Base-by-base conservation (phyloP, 176 grass and related monocot genomes). In the Oryza rufipogon region DNA sequence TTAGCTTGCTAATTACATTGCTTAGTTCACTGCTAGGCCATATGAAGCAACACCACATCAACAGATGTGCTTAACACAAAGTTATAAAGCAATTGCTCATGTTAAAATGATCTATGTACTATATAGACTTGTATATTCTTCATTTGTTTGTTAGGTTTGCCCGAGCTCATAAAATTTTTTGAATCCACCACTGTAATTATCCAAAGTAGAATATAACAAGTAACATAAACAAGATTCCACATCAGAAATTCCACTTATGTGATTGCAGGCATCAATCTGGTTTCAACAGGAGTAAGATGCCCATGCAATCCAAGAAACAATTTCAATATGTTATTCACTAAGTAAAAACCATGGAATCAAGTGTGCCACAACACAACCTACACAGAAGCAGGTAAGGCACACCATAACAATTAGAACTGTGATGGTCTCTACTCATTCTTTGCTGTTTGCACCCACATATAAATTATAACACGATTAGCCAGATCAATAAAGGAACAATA, bases 171-270 rank as follows among this genome's bases (percentile, higher is more conserved):
- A 32, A 30, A 32, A 0, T 32, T 32, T 32, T 32, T 32, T 32
- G 30, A 32, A 32, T 32, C 30, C 30, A 1, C 30, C 30, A 32
- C 30, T 32, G 2, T 28, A 49, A 38, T 20, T 25, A n/a, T 25
- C 41, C 7, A 20, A 58, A 63, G 36, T 58, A 63, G 7, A 42
- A 70, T 14, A 4, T 61, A 80, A 54, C 20, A 83, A 39, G 9
- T 68, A 80, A 54, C 26, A 83, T 48, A 87, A 3, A 68, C 65
- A 68, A 66, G 44, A 70, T 16, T 28, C 22, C 20, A 80, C 8
- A 77, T 54, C 22, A 78, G 20, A 64, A 47, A 72, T 41, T 41
- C 39, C 39, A 70, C 20, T 7, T 13, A 71, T 42, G 19, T 13
- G 39, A 71, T 4, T 63, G 58, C 58, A 63, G 58, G 2, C 19